Conservation (phyloP, 148 eudicot species). For the Rhododendron kiyosumense region DNA sequence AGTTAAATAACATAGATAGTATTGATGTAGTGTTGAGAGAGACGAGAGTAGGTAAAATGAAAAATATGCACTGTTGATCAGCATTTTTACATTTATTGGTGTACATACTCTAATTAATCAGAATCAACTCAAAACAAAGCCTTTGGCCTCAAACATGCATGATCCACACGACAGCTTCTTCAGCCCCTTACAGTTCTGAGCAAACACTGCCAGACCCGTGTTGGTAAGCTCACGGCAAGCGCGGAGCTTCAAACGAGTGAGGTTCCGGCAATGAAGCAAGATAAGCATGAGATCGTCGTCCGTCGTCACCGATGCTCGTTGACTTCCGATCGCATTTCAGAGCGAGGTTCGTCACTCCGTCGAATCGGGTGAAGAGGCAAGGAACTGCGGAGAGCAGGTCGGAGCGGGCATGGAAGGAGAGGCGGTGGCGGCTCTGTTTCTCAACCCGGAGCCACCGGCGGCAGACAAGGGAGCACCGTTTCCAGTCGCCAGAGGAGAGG, state of each 20-base stretch:
- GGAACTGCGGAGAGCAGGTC: slow-evolving; percentile 22
- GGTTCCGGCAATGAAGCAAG: slow-evolving; percentile 31
- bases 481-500: slow-evolving; percentile 40
- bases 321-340: slow-evolving; percentile 57
- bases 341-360: slow-evolving; percentile 47
- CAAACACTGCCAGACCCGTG: slow-evolving; percentile 26
- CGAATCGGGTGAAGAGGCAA: slow-evolving; percentile 36
- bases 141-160: slow-evolving; percentile 43
- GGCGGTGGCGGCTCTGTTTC: slow-evolving; percentile 50
- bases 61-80: no score
- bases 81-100: no score
- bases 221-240: slow-evolving; percentile 47
- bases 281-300: slow-evolving; percentile 37
- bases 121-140: not conserved
- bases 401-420: slow-evolving; percentile 38
- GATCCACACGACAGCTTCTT: slow-evolving; percentile 46
- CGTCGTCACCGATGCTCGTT: slow-evolving; percentile 38
- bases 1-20: no score
- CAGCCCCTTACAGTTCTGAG: slow-evolving; percentile 37
- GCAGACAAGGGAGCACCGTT: slow-evolving; percentile 37
- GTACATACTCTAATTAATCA: no score
- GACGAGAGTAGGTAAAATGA: no score
- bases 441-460: slow-evolving; percentile 46
- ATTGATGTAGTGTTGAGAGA: no score
- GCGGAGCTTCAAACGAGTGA: slow-evolving; percentile 46